Conservation (phyloP, 2,329 filamentous ascomycete species). For the Chaetomium sp. region DNA sequence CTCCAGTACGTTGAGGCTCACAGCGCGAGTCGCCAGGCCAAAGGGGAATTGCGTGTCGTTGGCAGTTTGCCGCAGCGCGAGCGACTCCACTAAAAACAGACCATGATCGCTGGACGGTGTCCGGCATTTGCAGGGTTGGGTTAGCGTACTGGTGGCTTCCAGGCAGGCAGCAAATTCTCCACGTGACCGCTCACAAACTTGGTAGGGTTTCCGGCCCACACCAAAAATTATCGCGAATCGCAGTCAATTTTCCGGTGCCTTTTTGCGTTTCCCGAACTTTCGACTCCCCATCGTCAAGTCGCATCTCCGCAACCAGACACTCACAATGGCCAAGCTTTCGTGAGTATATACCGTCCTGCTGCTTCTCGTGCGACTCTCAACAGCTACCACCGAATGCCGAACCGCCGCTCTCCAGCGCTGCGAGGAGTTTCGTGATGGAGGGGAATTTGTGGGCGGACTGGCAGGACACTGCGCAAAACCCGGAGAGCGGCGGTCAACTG, state of each 20-base stretch:
- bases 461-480: not conserved
- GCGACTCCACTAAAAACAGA: conserved; percentile 16
- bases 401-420: conserved; percentile 19
- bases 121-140: no score
- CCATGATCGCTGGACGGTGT: no score
- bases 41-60: conserved; percentile 57
- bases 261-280: conserved; percentile 35
- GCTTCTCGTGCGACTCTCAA: conserved; percentile 29
- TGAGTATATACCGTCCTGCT: conserved; percentile 47
- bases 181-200: conserved; percentile 35
- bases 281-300: conserved; percentile 37
- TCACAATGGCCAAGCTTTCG: conserved; percentile 66
- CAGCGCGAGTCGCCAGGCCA: conserved; percentile 59
- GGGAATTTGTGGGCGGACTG: conserved; percentile 11
- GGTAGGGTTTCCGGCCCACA: conserved; percentile 39
- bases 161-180: not conserved
- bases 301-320: conserved; percentile 44
- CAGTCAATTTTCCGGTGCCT: conserved; percentile 35
- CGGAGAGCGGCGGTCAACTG: conserved; percentile 9
- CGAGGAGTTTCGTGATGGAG: conserved; percentile 22
- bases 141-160: not conserved
- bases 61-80: conserved; percentile 40
- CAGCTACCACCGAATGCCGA: conserved; percentile 21
- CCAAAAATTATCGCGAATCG: conserved; percentile 37
- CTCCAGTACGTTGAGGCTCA: conserved; percentile 58